A percentile compares a stretch with the other conserved stretches of the same genome.
phyloP scores from a whole-genome alignment of 73 alveolate species.

The Effrenium voratum region DNA sequence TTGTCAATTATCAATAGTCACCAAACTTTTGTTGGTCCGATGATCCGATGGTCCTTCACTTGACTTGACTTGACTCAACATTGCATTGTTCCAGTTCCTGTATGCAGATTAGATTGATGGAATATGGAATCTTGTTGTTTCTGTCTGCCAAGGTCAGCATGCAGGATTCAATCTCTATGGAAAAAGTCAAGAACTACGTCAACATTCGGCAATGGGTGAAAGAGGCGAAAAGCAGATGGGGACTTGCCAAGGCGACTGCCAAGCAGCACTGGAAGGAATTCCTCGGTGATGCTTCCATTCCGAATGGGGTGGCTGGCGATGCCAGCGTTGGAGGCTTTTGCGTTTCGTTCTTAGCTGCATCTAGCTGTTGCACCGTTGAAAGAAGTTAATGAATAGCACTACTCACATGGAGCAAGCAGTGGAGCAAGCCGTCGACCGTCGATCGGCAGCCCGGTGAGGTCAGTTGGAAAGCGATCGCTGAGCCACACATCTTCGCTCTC shows the following conservation, averaged over 20 bases:
- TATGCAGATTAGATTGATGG: too few species aligned
- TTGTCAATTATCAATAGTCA: not conserved
- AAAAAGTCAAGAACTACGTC: not conserved
- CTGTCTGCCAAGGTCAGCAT: not conserved
- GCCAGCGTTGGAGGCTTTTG: conserved; percentile 22
- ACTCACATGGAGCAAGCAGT: too few species aligned
- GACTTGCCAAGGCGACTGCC: not conserved
- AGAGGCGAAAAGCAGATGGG: conserved; percentile 5
- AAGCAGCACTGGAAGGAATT: not conserved
- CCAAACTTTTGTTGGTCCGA: not conserved
- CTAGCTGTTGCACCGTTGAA: not conserved
- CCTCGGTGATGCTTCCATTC: not conserved
- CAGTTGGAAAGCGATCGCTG: not conserved
- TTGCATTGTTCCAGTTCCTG: too few species aligned
- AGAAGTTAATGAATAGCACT: too few species aligned
- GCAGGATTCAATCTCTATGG: not conserved
- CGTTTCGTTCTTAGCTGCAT: not conserved
- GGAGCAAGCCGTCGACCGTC: too few species aligned
- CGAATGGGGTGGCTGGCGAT: conserved; percentile 46
- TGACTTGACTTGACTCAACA: not conserved
- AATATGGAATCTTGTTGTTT: too few species aligned
- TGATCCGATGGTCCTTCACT: not conserved
- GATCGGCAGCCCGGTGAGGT: not conserved
- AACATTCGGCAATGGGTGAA: not conserved
- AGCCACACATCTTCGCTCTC: not conserved